A percentile compares a stretch with the other conserved stretches of the same genome.
Evolutionary conservation across 202 grass and related monocot genomes (phyloP).

Genomic region (Saccharum hybrid): DNA sequence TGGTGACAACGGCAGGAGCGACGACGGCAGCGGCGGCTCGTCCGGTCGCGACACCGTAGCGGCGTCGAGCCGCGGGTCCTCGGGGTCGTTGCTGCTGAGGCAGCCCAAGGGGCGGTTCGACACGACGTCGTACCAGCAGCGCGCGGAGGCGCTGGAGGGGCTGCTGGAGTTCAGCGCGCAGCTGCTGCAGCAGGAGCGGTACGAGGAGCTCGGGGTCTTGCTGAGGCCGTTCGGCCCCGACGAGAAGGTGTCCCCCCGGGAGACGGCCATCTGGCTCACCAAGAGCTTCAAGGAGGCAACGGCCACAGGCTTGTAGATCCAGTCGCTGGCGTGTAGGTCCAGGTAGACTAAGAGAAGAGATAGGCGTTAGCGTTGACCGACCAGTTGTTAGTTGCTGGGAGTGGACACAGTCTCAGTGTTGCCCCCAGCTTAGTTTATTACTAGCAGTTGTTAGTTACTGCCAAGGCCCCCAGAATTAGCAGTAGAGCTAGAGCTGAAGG

Average conservation of each 20-base stretch:
- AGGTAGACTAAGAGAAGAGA: neutral
- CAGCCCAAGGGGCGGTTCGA: conserved; percentile 66
- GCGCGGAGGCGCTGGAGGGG: conserved; percentile 83
- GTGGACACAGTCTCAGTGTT: conserved; percentile 55
- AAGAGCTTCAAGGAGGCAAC: conserved; percentile 80
- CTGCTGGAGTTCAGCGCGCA: conserved; percentile 82
- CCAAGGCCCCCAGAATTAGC: neutral
- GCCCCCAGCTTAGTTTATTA: conserved; percentile 28
- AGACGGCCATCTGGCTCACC: conserved; percentile 90
- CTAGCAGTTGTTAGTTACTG: neutral
- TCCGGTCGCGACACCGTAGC: conserved; percentile 30
- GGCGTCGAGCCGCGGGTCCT: conserved; percentile 63
- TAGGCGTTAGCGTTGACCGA: neutral
- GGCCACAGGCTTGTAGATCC: conserved; percentile 46
- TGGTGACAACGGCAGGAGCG: conserved; percentile 14
- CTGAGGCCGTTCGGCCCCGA: conserved; percentile 79
- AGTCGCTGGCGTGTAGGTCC: neutral
- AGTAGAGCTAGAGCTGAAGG: neutral
- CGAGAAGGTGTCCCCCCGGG: conserved; percentile 77
- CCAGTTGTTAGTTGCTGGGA: conserved; percentile 1
- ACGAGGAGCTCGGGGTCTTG: conserved; percentile 68
- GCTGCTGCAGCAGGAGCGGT: conserved; percentile 81
- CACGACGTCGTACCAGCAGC: conserved; percentile 80
- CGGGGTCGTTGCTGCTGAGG: conserved; percentile 41
- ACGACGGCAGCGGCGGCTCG: neutral